Conservation (phyloP, 805 yeast genomes). For the Kregervanrija fluxuum region DNA sequence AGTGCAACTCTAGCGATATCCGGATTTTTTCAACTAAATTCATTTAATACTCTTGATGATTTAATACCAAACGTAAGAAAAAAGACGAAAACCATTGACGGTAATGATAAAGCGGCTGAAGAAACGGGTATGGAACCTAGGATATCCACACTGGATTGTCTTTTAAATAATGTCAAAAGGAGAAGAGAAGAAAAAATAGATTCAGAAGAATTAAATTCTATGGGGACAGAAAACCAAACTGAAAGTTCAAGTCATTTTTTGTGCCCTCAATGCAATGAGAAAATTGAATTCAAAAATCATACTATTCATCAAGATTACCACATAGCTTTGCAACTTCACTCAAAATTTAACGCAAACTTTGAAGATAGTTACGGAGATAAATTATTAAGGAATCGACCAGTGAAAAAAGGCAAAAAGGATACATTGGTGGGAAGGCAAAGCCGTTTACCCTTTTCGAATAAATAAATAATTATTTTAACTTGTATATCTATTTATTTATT, state of each 20-base stretch:
- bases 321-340: constrained; percentile 18
- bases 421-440: constrained; percentile 2
- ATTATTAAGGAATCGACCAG: neutral
- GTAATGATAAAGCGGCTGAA: neutral
- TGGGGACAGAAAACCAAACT: neutral
- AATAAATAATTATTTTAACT: too few relatives aligned
- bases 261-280: constrained; percentile 14
- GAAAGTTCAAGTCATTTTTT: neutral
- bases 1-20: constrained; percentile 46
- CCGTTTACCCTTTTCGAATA: constrained; percentile 6
- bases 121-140: neutral
- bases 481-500: too few relatives aligned
- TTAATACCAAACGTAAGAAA: constrained; percentile 11
- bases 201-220: neutral
- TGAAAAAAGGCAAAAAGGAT: too few relatives aligned
- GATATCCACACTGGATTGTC: neutral
- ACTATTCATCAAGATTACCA: constrained; percentile 25
- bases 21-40: constrained; percentile 34
- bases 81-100: neutral
- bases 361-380: constrained; percentile 1
- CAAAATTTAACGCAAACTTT: constrained; percentile 12
- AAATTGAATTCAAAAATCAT: constrained; percentile 3
- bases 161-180: neutral
- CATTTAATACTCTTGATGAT: constrained; percentile 20
- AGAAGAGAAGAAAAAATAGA: neutral